Conservation (phyloP, 1,284 basidiomycete species). For the Microbotryum lychnidis-dioicae region DNA sequence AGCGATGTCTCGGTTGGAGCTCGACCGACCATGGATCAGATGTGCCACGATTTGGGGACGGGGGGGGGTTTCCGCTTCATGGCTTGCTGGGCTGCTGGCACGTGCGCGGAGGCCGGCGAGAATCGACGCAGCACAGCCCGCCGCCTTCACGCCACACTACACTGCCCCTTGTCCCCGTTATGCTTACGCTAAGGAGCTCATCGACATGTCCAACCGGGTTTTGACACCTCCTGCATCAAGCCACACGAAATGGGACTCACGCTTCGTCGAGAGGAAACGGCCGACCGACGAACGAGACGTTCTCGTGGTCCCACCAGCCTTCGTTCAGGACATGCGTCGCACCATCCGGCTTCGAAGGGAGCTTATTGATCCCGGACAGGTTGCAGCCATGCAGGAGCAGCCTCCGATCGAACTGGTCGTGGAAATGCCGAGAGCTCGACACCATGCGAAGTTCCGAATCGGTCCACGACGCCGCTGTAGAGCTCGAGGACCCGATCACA, state of each 20-base stretch:
- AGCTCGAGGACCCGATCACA: constrained; percentile 4
- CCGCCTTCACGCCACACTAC: not conserved
- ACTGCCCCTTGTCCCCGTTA: no score
- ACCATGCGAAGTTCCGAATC: not conserved
- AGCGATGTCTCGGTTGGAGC: no score
- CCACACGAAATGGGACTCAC: constrained; percentile 3
- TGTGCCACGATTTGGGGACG: not conserved
- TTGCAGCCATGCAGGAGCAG: constrained; percentile 41
- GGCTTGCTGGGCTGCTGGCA: not conserved
- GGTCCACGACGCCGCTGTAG: constrained; percentile 3
- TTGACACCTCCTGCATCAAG: not conserved
- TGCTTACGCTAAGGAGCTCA: no score
- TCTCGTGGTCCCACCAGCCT: constrained; percentile 36
- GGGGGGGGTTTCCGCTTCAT: not conserved
- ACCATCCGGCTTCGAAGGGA: constrained; percentile 34
- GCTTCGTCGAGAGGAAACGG: constrained; percentile 40
- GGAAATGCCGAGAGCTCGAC: constrained; percentile 28
- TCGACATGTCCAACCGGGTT: no score
- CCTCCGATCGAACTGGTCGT: constrained; percentile 36
- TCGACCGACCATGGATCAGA: not conserved
- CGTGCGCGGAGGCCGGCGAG: constrained; percentile 10
- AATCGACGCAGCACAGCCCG: not conserved
- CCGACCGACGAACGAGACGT: constrained; percentile 40
- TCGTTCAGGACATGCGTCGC: constrained; percentile 26
- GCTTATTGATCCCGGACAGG: constrained; percentile 40